Conservation (phyloP, 352 stramenopile species). For the Thalassiosira exigua region DNA sequence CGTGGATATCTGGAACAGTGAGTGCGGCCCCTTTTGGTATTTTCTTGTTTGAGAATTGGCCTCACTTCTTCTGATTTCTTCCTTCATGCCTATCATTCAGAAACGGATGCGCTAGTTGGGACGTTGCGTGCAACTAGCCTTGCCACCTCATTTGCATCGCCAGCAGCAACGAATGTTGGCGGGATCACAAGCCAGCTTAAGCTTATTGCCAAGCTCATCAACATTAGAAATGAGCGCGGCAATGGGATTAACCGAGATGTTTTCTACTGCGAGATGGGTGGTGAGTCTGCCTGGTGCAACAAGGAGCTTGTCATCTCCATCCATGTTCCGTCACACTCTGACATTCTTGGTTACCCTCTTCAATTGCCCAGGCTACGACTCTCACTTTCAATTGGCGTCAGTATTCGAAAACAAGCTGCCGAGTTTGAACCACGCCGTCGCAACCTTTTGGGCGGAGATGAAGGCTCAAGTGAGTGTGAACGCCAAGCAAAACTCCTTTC, state of each 20-base stretch:
- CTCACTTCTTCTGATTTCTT: slow-evolving; percentile 3
- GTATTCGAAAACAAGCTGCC: slow-evolving; percentile 61
- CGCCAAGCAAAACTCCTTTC: too few relatives aligned
- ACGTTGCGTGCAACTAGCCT: slow-evolving; percentile 35
- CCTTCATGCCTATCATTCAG: slow-evolving; percentile 14
- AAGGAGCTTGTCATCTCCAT: too few relatives aligned
- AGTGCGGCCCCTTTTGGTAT: slow-evolving; percentile 7
- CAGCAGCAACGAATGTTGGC: slow-evolving; percentile 22
- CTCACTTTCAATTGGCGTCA: slow-evolving; percentile 61
- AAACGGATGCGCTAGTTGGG: slow-evolving; percentile 60
- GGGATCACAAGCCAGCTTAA: slow-evolving; percentile 63
- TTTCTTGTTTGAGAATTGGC: too few relatives aligned
- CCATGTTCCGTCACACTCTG: too few relatives aligned
- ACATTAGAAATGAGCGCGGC: slow-evolving; percentile 59
- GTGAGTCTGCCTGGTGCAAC: slow-evolving; percentile 33
- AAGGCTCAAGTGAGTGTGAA: slow-evolving; percentile 15
- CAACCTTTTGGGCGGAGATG: slow-evolving; percentile 71
- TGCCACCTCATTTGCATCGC: slow-evolving; percentile 39
- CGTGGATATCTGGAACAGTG: slow-evolving; percentile 53
- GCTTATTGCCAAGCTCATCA: slow-evolving; percentile 73
- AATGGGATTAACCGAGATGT: slow-evolving; percentile 68
- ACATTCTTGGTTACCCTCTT: too few relatives aligned
- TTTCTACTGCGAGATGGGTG: slow-evolving; percentile 69
- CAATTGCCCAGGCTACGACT: slow-evolving; percentile 69
- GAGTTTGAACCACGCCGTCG: slow-evolving; percentile 64